Percentiles rank a stretch among this genome's conserved stretches.
These are phyloP conservation scores for Clarireedia paspali DNA, from an alignment of 2,329 filamentous ascomycete species.

Conservation along the genomic window DNA sequence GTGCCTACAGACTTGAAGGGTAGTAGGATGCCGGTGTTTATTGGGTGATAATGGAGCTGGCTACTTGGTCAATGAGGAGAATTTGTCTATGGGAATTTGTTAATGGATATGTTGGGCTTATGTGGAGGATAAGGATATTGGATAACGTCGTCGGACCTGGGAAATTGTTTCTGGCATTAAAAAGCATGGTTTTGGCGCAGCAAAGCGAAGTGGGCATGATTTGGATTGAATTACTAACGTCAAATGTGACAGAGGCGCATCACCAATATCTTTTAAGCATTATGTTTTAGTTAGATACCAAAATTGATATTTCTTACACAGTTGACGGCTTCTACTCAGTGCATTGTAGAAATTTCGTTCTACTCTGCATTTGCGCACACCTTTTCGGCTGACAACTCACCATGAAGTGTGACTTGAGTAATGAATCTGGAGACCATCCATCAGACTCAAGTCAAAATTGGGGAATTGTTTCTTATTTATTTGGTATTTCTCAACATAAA, in stretches of 20 bases:
- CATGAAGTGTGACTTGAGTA: no score
- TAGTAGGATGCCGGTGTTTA: slow-evolving; percentile 48
- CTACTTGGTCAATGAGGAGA: not conserved
- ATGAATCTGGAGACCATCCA: no score
- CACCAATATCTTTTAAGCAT: not conserved
- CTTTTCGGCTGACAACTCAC: no score
- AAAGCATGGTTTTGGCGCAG: not conserved
- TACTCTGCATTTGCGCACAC: no score
- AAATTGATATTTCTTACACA: no score
- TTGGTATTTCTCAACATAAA: no score
- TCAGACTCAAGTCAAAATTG: no score
- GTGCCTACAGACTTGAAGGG: slow-evolving; percentile 46
- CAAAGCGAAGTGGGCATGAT: not conserved
- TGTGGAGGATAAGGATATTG: not conserved
- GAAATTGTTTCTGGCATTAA: not conserved
- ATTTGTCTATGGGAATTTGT: not conserved
- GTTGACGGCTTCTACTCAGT: no score
- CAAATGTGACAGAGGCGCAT: not conserved
- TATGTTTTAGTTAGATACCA: not conserved
- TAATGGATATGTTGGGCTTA: not conserved
- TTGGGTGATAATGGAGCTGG: slow-evolving; percentile 29
- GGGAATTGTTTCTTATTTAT: no score
- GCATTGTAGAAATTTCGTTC: no score
- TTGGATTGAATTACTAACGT: not conserved
- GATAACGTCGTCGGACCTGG: not conserved